Base-by-base conservation (phyloP, 495 filamentous ascomycete species). In the Clohesyomyces aquaticus region DNA sequence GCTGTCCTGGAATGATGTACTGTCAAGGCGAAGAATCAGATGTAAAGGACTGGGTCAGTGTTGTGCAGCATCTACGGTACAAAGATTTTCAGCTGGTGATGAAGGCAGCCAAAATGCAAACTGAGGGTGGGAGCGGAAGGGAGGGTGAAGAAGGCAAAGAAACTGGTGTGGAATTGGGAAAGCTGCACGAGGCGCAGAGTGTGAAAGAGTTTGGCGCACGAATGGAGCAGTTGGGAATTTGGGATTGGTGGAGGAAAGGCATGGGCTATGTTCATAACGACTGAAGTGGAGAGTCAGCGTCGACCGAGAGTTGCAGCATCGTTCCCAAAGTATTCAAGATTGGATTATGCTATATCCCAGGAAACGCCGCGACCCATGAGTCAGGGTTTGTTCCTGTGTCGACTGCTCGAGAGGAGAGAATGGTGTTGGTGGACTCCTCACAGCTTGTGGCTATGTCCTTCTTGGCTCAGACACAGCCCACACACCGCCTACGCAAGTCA, bases 1-100 rank as follows among this genome's bases (percentile, higher is more conserved):
- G 84, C 3, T 83, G 80, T 46, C 88, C 89, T 0, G 89, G 88
- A 9, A 87, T 91, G 63, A 90, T 92, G 87, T 89, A 91, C 72
- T 88, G 86, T 46, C 86, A 90, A 71, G 85, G 85, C 2, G 67
- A 66, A 19, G 80, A 82, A 18, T 73, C 72, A 42, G 75, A 75
- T 8, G 80, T 81, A 1, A 75, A 76, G 55, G 73, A 77, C n/a
- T 88, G 85, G 85, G 80, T 87, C 4, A 76, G 72, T 16, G 74
- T 75, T 22, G 85, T 88, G 38, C 80, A 80, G 70, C 63, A 52
- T 53, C 64, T 78, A 12, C 59, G 74, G 12, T 78, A 78, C 56
- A 78, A 78, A 43, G 73, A 78, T 65, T 78, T 71, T 48, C 76
- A 77, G 28, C 59, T 78, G 19, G 71, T 65, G 10, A 52, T 54